Conservation (phyloP, 2,329 filamentous ascomycete species). For the Thielaviopsis cerberus region DNA sequence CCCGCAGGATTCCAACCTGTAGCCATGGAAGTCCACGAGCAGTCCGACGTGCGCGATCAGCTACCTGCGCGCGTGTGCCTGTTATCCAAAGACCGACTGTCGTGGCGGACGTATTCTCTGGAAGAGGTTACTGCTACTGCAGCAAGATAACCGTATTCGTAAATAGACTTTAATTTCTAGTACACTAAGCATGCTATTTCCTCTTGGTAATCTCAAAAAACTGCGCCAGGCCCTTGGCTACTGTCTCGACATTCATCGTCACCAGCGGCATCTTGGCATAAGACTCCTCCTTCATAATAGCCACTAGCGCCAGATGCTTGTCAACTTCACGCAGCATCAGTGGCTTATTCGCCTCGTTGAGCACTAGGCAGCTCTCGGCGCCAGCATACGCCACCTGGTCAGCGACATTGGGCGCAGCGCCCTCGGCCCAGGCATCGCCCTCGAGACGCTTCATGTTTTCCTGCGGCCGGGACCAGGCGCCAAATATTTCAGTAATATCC, state of each 20-base stretch:
- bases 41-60: constrained; percentile 25
- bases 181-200: constrained; percentile 16
- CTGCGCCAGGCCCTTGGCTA: constrained; percentile 59
- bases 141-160: no score
- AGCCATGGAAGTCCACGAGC: constrained; percentile 33
- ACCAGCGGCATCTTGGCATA: constrained; percentile 71
- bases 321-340: constrained; percentile 53
- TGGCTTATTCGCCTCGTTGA: constrained; percentile 44
- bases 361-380: constrained; percentile 49
- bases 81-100: constrained; percentile 28
- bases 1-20: constrained; percentile 22
- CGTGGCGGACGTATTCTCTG: constrained; percentile 29
- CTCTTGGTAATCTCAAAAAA: constrained; percentile 59
- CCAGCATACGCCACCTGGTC: constrained; percentile 48
- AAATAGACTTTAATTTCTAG: not conserved
- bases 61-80: constrained; percentile 33
- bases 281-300: constrained; percentile 70
- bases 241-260: constrained; percentile 71
- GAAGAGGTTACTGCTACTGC: not conserved
- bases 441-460: constrained; percentile 38
- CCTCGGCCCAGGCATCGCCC: constrained; percentile 38
- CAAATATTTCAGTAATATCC: constrained; percentile 89
- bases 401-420: constrained; percentile 27
- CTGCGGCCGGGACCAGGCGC: constrained; percentile 45
- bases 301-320: constrained; percentile 61